Evolutionary conservation across 495 filamentous ascomycete genomes (phyloP), one percentile per base, ranked within the genome.

Genomic region (Penicillium egyptiacum): DNA sequence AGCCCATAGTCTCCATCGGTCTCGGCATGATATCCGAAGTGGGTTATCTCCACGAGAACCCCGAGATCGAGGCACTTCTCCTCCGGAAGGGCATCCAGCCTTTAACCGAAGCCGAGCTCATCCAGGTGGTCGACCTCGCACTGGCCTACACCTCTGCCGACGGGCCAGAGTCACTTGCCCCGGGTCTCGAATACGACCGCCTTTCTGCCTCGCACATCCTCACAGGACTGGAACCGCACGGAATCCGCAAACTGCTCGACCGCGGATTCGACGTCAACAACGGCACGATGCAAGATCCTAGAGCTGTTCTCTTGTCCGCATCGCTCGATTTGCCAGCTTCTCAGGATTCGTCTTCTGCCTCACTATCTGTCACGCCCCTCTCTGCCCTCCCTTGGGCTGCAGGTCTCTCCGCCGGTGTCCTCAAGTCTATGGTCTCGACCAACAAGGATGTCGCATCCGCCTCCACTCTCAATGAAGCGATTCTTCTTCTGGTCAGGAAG

Each of bases 21-120:
- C 55, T 75, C 0, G 56, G 59, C 0, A 73, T 75, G 72, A 59
- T 77, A 9, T 53, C 67, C 5, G 75, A 60, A 28, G 71, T 76
- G 3, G 76, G 76, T 40, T 58, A 67, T 19, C 61, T 78, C 5
- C 61, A 62, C 4, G 72, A 79, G 55, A 69, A 72, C 39, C 40
- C 45, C 12, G 68, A 65, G 17, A 43, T 77, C 4, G 74, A 77
- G 48, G 54, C 53, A 2, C 40, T 64, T 0, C 66, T 79, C 19
- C 35, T 3, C 5, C 65, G 63, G 5, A 63, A 64, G 25, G 67
- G 55, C 4, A 70, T 78, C 58, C 74, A 79, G 53, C 71, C 69
- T 19, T 71, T 79, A 55, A 68, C 73, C 44, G 76, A 76, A 50
- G 45, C 63, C 5, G 58, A 72, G 3, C 39, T 76, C 17, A 62